phyloP scores from a whole-genome alignment of 2,329 filamentous ascomycete species.

The Macrophomina phaseolina region DNA sequence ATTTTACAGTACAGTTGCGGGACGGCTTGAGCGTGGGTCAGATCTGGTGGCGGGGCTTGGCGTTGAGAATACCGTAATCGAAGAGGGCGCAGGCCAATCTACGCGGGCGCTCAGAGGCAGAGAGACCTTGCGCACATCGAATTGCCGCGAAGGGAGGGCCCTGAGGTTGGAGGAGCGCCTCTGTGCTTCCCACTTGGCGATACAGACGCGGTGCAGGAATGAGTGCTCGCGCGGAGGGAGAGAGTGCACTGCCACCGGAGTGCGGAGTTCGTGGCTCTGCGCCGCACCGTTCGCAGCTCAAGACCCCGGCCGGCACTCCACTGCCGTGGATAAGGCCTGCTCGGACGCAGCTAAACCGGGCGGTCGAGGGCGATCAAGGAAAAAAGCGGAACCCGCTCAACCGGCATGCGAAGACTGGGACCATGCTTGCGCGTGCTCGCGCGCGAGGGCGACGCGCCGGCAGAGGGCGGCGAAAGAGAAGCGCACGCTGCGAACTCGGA shows the following conservation, averaged over 20 bases:
- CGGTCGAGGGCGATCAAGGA: slow-evolving; percentile 5
- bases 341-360: slow-evolving; percentile 9
- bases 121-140: slow-evolving; percentile 17
- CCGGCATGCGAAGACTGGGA: neutral
- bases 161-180: neutral
- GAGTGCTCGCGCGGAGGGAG: neutral
- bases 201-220: neutral
- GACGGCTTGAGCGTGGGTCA: neutral
- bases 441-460: neutral
- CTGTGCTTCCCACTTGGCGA: neutral
- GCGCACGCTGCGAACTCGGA: neutral
- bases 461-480: neutral
- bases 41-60: neutral
- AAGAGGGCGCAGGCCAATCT: neutral
- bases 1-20: neutral
- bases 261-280: neutral
- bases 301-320: slow-evolving; percentile 7
- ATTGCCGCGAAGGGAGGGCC: slow-evolving; percentile 1
- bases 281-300: slow-evolving; percentile 6
- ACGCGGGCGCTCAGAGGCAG: slow-evolving; percentile 2
- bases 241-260: slow-evolving; percentile 8
- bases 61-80: neutral
- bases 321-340: neutral
- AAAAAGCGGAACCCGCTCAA: slow-evolving; percentile 13
- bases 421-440: slow-evolving; percentile 3